Base-by-base conservation (phyloP, 73 alveolate species). In the Paraurostyla sp. region DNA sequence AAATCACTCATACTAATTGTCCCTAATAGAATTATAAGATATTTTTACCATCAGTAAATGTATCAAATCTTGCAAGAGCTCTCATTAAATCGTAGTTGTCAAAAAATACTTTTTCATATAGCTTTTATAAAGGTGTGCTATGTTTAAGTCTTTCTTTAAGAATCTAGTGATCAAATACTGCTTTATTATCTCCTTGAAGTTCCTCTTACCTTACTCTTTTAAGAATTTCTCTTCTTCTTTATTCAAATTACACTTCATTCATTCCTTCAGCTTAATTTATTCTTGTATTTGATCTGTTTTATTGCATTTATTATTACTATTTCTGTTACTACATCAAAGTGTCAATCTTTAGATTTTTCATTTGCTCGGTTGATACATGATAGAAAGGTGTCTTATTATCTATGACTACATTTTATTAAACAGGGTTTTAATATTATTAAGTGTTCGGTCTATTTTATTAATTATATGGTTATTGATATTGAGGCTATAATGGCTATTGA, bases 21-120 rank as follows among this genome's bases (percentile, higher is more conserved):
- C 7, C 9, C 84, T 69, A 69, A 22, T n/a, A 52, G 16, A 27
- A 7, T 18, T 30, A 62, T 30, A 15, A 54, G 11, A 54, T 15
- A 15, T 60, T 7, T 50, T 60, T 65, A 32, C 82, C 32, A 50
- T 73, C 87, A 73, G 29, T 22, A 6, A 16, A 45, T 7, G 6
- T 48, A 51, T 78, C 89, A 30, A 29, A 36, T n/a, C 40, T 54
- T 4, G 25, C 11, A 29, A 46, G 48, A 9, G 59, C 54, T 51
- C 7, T 38, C 4, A 11, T 3, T 43, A 78, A 59, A 35, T 49
- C 36, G 33, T 42, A 78, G 22, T 49, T 57, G 40, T 78, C 89
- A 36, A 78, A 78, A 36, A 16, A 78, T 6, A 78, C 78, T 38
- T 29, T 52, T 36, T 78, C 89, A 54, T 51, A 78, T n/a, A 78